Evolutionary conservation across 73 alveolate genomes (phyloP).

Genomic region (Tetrahymena thermophila): DNA sequence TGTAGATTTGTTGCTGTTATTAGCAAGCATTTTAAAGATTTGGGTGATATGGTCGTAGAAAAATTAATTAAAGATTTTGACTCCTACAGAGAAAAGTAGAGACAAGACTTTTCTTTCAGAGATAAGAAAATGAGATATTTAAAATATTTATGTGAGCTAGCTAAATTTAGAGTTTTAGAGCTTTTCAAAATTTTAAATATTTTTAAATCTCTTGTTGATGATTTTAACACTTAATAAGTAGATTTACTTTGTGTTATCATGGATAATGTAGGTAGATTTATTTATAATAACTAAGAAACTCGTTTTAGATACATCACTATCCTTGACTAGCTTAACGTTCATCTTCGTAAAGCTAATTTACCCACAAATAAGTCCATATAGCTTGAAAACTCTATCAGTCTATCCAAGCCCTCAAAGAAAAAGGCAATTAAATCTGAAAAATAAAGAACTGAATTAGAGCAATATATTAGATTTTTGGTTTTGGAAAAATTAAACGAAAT

Average conservation of each 20-base stretch:
- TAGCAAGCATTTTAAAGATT: constrained; percentile 29
- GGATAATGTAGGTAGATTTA: constrained; percentile 32
- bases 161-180: constrained; percentile 25
- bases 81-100: background rate
- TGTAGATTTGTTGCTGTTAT: constrained; percentile 37
- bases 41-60: constrained; percentile 26
- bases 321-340: constrained; percentile 4
- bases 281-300: constrained; percentile 29
- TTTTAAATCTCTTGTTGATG: constrained; percentile 16
- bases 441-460: constrained; percentile 11
- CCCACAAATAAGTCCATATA: background rate
- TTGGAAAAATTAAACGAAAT: constrained; percentile 13
- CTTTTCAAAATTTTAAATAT: constrained; percentile 17
- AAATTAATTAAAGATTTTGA: constrained; percentile 13
- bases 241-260: constrained; percentile 15
- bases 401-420: constrained; percentile 2
- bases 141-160: constrained; percentile 30
- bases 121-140: constrained; percentile 22
- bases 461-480: constrained; percentile 15
- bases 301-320: constrained; percentile 3
- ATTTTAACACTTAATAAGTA: constrained; percentile 17
- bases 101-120: constrained; percentile 1
- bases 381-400: constrained; percentile 6
- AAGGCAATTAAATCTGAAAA: constrained; percentile 1
- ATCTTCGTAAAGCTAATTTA: constrained; percentile 10